A percentile compares a stretch with the other conserved stretches of the same genome.
Evolutionary conservation across 306 rosid species (phyloP).

Genomic region (Fragaria iinumae): DNA sequence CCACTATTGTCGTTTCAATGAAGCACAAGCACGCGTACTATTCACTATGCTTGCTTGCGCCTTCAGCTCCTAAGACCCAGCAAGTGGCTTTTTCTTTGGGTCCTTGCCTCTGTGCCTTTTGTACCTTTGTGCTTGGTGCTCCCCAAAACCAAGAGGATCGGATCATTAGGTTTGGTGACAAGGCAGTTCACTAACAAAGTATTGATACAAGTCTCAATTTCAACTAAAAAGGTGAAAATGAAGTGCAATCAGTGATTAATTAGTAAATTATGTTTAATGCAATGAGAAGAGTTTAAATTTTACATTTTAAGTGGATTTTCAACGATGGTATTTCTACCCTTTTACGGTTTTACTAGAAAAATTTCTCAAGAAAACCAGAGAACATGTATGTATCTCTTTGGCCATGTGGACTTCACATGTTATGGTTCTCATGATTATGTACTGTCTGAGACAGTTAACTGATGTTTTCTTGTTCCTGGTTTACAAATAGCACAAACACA

Average conservation of each 20-base stretch:
- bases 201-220: not conserved
- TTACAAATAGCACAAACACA: not conserved
- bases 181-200: not conserved
- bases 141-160: not conserved
- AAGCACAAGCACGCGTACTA: constrained; percentile 38
- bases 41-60: constrained; percentile 12
- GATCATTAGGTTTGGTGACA: not conserved
- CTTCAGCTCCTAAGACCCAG: constrained; percentile 22
- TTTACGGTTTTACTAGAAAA: not conserved
- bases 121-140: not conserved
- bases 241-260: no score
- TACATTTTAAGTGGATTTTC: not conserved
- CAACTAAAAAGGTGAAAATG: not conserved
- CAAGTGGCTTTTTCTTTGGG: constrained; percentile 27
- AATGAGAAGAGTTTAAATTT: not conserved
- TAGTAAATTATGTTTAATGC: not conserved
- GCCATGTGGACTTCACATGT: constrained; percentile 25
- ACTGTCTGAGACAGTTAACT: not conserved
- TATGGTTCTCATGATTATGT: not conserved
- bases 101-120: not conserved
- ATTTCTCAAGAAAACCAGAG: not conserved
- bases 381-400: not conserved
- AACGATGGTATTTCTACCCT: not conserved
- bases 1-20: constrained; percentile 42
- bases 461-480: not conserved